A percentile compares a stretch with the other conserved stretches of the same genome.
Evolutionary conservation across 2,329 filamentous ascomycete species (phyloP).

Genomic region (Coniochaeta sp.): DNA sequence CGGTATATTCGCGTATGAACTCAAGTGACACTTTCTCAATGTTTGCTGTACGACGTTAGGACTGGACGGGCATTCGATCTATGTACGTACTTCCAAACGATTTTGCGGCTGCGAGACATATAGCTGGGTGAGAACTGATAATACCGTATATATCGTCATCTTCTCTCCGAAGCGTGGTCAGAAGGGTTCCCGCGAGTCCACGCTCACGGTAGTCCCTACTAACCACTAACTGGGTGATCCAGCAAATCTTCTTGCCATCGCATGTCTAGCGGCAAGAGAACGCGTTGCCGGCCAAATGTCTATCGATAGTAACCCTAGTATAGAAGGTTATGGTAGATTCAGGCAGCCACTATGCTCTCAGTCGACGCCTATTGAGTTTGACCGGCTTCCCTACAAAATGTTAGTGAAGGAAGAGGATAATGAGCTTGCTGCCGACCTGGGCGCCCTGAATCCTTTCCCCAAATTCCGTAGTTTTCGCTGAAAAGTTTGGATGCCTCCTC

Average conservation of each 20-base stretch:
- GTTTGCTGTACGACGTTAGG: not conserved
- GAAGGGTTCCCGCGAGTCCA: slow-evolving; percentile 24
- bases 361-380: slow-evolving; percentile 18
- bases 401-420: not conserved
- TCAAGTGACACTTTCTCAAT: not conserved
- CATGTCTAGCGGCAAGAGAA: slow-evolving; percentile 27
- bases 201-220: slow-evolving; percentile 24
- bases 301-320: slow-evolving; percentile 22
- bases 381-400: slow-evolving; percentile 7
- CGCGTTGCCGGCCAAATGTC: slow-evolving; percentile 23
- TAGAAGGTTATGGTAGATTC: slow-evolving; percentile 18
- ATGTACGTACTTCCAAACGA: slow-evolving; percentile 18
- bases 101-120: slow-evolving; percentile 22
- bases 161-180: slow-evolving; percentile 20
- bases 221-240: slow-evolving; percentile 33
- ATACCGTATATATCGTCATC: slow-evolving; percentile 27
- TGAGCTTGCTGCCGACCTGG: slow-evolving; percentile 10
- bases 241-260: slow-evolving; percentile 24
- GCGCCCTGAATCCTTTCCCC: slow-evolving; percentile 5
- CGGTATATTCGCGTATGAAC: not conserved
- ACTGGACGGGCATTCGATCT: not conserved
- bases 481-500: slow-evolving; percentile 27
- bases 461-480: slow-evolving; percentile 26
- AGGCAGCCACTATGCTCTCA: slow-evolving; percentile 25
- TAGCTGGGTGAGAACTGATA: slow-evolving; percentile 30